These are phyloP conservation scores for Monosporascus sp. DNA, from an alignment of 2,329 filamentous ascomycete genomes.

Conservation along the genomic window DNA sequence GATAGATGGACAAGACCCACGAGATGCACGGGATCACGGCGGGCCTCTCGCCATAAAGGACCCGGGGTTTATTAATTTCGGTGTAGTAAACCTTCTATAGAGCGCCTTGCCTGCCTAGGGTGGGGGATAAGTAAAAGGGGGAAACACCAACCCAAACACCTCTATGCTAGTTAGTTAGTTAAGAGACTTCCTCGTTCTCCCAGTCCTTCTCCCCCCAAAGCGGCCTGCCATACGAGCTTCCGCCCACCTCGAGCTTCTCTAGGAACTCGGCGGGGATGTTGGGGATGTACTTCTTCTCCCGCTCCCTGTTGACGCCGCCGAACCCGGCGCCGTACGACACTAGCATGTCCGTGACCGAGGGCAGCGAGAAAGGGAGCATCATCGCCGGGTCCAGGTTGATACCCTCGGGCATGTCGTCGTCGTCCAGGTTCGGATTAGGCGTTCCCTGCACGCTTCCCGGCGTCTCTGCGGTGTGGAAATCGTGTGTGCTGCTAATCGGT, in stretches of 20 bases:
- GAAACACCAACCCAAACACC: no score
- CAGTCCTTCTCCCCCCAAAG: constrained; percentile 61
- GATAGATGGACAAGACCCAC: no score
- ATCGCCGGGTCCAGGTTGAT: constrained; percentile 83
- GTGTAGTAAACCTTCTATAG: no score
- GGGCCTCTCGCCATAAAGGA: no score
- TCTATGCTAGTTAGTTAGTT: not conserved
- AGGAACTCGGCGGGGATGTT: constrained; percentile 92
- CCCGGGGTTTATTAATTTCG: no score
- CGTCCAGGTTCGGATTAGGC: constrained; percentile 42
- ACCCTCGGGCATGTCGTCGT: constrained; percentile 66
- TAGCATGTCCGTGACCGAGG: constrained; percentile 95
- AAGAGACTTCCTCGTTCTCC: constrained; percentile 58
- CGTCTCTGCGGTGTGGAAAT: constrained; percentile 40
- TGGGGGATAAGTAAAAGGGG: no score
- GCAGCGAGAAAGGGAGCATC: constrained; percentile 91
- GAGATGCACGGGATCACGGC: no score
- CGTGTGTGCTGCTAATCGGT: constrained; percentile 31
- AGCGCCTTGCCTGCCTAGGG: no score
- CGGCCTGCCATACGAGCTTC: constrained; percentile 40
- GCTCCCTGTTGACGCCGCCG: constrained; percentile 84
- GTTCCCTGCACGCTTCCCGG: constrained; percentile 38
- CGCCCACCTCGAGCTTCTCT: constrained; percentile 69
- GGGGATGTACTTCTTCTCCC: constrained; percentile 92
- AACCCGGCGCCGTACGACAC: constrained; percentile 93